Conservation (phyloP, 2,329 filamentous ascomycete genomes). For the Pestalotiopsis sp. region DNA sequence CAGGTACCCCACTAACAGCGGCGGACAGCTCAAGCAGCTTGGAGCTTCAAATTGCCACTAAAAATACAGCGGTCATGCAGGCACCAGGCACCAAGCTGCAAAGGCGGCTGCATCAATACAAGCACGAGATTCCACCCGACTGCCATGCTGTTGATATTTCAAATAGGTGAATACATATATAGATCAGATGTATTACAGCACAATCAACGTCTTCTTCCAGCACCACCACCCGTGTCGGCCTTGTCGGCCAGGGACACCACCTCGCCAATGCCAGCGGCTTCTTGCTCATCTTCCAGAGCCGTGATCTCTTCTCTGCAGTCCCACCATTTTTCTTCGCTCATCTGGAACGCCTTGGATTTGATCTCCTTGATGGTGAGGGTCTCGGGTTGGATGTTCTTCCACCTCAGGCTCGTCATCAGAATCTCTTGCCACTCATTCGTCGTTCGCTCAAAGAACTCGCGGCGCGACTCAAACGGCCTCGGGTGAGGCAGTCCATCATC, state of each 20-base stretch:
- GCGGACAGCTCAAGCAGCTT: neutral
- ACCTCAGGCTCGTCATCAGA: constrained; percentile 74
- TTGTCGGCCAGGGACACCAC: constrained; percentile 85
- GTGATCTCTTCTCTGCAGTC: constrained; percentile 93
- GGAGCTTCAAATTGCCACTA: neutral
- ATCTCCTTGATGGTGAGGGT: constrained; percentile 84
- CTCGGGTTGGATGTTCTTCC: constrained; percentile 68
- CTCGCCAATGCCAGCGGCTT: constrained; percentile 92
- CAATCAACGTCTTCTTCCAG: constrained; percentile 31
- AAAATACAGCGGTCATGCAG: neutral
- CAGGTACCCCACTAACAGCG: neutral
- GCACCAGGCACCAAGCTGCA: no score
- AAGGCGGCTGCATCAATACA: no score
- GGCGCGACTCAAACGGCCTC: constrained; percentile 81
- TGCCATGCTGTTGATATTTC: neutral
- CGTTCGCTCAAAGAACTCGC: constrained; percentile 90
- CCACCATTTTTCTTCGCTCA: constrained; percentile 98
- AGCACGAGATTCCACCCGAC: no score
- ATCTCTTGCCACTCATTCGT: constrained; percentile 89
- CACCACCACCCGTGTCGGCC: constrained; percentile 56
- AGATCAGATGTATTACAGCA: neutral
- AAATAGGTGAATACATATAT: neutral
- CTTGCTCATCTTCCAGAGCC: constrained; percentile 91
- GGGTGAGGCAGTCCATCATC: constrained; percentile 78
- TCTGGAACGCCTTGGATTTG: constrained; percentile 85